These are phyloP conservation scores for Backusella liffmaniae DNA, from an alignment of 192 early-diverging fungal genomes.

Conservation along the genomic window DNA sequence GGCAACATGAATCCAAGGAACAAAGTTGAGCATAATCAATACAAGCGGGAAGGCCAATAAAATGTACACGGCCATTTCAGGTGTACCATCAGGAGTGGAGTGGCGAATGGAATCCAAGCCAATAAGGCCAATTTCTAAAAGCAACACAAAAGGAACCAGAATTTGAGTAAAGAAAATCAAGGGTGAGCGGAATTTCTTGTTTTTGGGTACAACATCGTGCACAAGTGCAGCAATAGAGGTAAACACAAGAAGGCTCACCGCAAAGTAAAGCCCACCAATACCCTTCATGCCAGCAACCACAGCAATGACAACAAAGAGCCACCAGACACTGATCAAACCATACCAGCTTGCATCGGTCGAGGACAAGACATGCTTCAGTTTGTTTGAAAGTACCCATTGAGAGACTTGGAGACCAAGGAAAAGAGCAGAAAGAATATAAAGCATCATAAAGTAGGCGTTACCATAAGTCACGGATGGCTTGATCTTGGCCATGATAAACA, in stretches of 20 bases:
- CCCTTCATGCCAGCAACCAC: slow-evolving; percentile 12
- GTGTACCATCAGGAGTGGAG: slow-evolving; percentile 47
- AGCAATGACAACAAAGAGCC: slow-evolving; percentile 36
- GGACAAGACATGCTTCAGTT: not conserved
- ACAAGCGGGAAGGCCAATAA: slow-evolving; percentile 33
- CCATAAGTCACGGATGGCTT: slow-evolving; percentile 23
- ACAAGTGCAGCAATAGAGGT: slow-evolving; percentile 26
- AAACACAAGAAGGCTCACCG: slow-evolving; percentile 33
- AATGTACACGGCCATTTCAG: slow-evolving; percentile 45
- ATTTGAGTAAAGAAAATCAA: slow-evolving; percentile 15
- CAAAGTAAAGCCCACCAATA: slow-evolving; percentile 41
- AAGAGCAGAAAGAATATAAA: slow-evolving; percentile 17
- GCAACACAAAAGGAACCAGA: slow-evolving; percentile 28
- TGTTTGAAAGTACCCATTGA: slow-evolving; percentile 1
- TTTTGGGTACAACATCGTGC: not conserved
- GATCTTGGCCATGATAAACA: not conserved
- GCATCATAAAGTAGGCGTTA: not conserved
- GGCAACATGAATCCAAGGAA: slow-evolving; percentile 44
- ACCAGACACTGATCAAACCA: slow-evolving; percentile 43
- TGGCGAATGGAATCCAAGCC: slow-evolving; percentile 43
- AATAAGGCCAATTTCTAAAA: slow-evolving; percentile 38
- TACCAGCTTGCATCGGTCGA: not conserved
- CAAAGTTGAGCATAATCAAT: slow-evolving; percentile 37
- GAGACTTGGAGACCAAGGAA: slow-evolving; percentile 12
- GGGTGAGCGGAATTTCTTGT: not conserved